These are phyloP conservation scores for Geopyxis carbonaria DNA, from an alignment of 495 filamentous ascomycete species.

Conservation along the genomic window DNA sequence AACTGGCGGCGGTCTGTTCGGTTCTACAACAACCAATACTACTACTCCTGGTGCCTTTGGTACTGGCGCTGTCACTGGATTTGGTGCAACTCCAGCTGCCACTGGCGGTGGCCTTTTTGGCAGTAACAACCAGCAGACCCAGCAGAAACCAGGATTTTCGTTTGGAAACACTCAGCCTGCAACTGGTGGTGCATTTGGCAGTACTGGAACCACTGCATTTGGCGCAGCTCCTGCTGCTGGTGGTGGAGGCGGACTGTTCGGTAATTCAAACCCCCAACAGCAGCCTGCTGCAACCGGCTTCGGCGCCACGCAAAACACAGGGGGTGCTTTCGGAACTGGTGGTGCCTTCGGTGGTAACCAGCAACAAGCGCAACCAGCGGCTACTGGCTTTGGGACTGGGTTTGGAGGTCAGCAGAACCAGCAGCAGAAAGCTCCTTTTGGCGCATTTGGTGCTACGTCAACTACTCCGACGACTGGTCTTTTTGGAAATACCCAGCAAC, in stretches of 20 bases:
- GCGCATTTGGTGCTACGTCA: slow-evolving; percentile 28
- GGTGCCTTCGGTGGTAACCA: slow-evolving; percentile 28
- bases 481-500: slow-evolving; percentile 30
- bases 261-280: slow-evolving; percentile 26
- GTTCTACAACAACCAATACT: slow-evolving; percentile 28
- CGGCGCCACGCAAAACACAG: slow-evolving; percentile 13
- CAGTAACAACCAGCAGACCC: slow-evolving; percentile 28
- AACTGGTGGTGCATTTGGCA: slow-evolving; percentile 13
- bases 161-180: slow-evolving; percentile 17
- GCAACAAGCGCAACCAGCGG: slow-evolving; percentile 17
- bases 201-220: slow-evolving; percentile 26
- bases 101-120: slow-evolving; percentile 33
- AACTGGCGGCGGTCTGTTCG: slow-evolving; percentile 39
- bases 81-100: slow-evolving; percentile 29
- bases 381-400: slow-evolving; percentile 23
- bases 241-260: slow-evolving; percentile 33
- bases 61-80: slow-evolving; percentile 23
- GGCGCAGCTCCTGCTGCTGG: slow-evolving; percentile 24
- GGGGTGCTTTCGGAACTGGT: slow-evolving; percentile 22
- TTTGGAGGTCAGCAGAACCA: slow-evolving; percentile 27
- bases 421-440: slow-evolving; percentile 27
- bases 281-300: slow-evolving; percentile 26
- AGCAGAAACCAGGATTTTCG: slow-evolving; percentile 34
- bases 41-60: slow-evolving; percentile 11
- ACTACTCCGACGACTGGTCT: slow-evolving; percentile 29